A percentile compares a stretch with the other conserved stretches of the same genome.
phyloP scores from a whole-genome alignment of 2,329 filamentous ascomycete genomes.

The Massarina eburnea region DNA sequence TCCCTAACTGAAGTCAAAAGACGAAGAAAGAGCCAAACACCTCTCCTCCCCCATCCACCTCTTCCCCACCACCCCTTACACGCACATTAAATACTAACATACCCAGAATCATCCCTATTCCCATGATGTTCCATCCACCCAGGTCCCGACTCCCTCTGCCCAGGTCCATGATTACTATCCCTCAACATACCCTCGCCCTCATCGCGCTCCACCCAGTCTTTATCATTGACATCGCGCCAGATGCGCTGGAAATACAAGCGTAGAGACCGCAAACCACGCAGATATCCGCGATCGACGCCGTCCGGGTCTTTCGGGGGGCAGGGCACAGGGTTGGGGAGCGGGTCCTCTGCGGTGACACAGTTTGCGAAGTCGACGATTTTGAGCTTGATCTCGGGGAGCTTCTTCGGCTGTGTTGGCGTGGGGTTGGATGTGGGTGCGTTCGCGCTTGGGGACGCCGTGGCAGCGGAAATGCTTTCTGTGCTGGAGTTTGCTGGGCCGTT shows the following conservation, averaged over 20 bases:
- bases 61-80: too few relatives aligned
- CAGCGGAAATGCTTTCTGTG: conserved; percentile 22
- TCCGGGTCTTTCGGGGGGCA: conserved; percentile 82
- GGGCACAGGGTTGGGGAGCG: conserved; percentile 55
- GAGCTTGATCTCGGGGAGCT: conserved; percentile 69
- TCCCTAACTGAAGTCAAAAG: too few relatives aligned
- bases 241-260: conserved; percentile 85
- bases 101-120: conserved; percentile 37
- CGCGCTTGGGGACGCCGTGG: conserved; percentile 12
- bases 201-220: conserved; percentile 47
- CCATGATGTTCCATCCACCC: conserved; percentile 37
- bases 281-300: conserved; percentile 83
- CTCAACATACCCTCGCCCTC: conserved; percentile 44
- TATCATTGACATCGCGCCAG: conserved; percentile 68
- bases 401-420: conserved; percentile 16
- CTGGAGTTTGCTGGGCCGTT: conserved; percentile 17
- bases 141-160: conserved; percentile 31
- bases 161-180: conserved; percentile 34
- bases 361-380: conserved; percentile 99
- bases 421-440: conserved; percentile 32
- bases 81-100: conserved; percentile 38
- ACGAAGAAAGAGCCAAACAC: too few relatives aligned
- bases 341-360: conserved; percentile 85
- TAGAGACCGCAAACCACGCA: conserved; percentile 79
- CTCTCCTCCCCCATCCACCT: too few relatives aligned